Base-by-base conservation (phyloP, 768 basidiomycete genomes). In the Lepiota brunneoincarnata region DNA sequence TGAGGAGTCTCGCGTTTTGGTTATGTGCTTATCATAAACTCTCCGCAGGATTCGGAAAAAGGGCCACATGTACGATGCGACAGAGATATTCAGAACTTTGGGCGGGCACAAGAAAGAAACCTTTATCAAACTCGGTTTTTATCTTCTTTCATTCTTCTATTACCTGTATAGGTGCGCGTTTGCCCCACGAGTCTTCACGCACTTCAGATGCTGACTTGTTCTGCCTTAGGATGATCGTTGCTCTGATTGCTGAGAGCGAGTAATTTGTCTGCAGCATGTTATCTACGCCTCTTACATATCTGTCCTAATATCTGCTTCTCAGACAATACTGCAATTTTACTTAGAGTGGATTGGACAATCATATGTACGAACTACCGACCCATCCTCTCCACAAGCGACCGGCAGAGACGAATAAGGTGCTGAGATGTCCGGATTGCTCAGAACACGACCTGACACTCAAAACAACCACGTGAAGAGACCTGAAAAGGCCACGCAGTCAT, bases 11-110 rank as follows among this genome's bases (percentile, higher is more conserved):
- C 24, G 26, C 49, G n/a, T 61, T 54, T 41, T 23, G 40, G 34
- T 24, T 26, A 28, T 36, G 42, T 51, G 43, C 44, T 31, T 45
- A 18, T 43, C 43, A 58, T 18, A 45, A 28, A 17, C 7, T 9
- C 48, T 49, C 23, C 53, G 9, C 65, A 97, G 94, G 73, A 93
- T 98, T 67, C 82, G 88, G 61, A 86, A 86, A 69, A 92, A 93
- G 67, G 87, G 88, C 65, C 95, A 98, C 74, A 96, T 98, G 93
- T 98, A 97, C 67, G 97, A 99, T 67, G 97, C 97, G 51, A 98
- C 96, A 20, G 97, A 99, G 75, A 99, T 98, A 60, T 99, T 99
- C 81, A 83, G 97, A 61, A 93, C 95, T 53, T 74, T 98, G 43
- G 82, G 88, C 12, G 84, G 81, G 37, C 97, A 98, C 75, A 99